A percentile compares a stretch with the other conserved stretches of the same genome.
Evolutionary conservation across 2,329 filamentous ascomycete species (phyloP).

Genomic region (Zymoseptoria crescenta): DNA sequence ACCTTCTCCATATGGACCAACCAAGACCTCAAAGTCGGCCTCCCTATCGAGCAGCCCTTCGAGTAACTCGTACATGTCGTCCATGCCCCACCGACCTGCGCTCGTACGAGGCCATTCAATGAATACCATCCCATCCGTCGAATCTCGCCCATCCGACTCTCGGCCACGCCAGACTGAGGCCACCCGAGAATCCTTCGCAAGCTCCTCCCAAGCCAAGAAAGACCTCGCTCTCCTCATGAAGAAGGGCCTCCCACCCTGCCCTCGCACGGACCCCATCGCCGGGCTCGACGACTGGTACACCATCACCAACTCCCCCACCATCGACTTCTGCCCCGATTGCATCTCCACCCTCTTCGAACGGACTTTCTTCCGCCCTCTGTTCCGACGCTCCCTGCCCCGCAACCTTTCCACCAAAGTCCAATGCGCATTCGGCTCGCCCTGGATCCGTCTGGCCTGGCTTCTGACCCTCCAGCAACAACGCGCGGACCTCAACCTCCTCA

Average conservation of each 20-base stretch:
- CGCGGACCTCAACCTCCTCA: slow-evolving; percentile 60
- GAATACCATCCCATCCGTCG: slow-evolving; percentile 6
- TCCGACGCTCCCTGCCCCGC: slow-evolving; percentile 54
- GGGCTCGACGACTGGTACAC: slow-evolving; percentile 75
- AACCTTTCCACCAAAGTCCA: slow-evolving; percentile 51
- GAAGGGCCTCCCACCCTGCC: slow-evolving; percentile 56
- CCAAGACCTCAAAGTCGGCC: neutral
- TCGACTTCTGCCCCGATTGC: slow-evolving; percentile 78
- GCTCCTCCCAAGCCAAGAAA: slow-evolving; percentile 22
- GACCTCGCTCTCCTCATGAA: slow-evolving; percentile 43
- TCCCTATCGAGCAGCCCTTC: slow-evolving; percentile 1
- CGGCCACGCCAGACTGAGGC: slow-evolving; percentile 8
- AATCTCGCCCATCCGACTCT: slow-evolving; percentile 3
- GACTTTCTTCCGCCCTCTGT: slow-evolving; percentile 59
- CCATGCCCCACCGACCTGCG: slow-evolving; percentile 3
- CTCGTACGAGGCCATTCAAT: slow-evolving; percentile 9
- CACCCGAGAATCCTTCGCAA: slow-evolving; percentile 15
- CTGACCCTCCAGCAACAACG: slow-evolving; percentile 64
- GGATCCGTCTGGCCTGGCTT: slow-evolving; percentile 79
- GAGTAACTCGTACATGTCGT: slow-evolving; percentile 1
- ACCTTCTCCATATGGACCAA: neutral
- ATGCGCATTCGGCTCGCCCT: slow-evolving; percentile 75
- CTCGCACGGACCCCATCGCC: slow-evolving; percentile 53
- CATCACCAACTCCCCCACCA: slow-evolving; percentile 58
- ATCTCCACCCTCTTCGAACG: slow-evolving; percentile 61